phyloP scores from a whole-genome alignment of 2,329 filamentous ascomycete species.

The Xylaria polymorpha region DNA sequence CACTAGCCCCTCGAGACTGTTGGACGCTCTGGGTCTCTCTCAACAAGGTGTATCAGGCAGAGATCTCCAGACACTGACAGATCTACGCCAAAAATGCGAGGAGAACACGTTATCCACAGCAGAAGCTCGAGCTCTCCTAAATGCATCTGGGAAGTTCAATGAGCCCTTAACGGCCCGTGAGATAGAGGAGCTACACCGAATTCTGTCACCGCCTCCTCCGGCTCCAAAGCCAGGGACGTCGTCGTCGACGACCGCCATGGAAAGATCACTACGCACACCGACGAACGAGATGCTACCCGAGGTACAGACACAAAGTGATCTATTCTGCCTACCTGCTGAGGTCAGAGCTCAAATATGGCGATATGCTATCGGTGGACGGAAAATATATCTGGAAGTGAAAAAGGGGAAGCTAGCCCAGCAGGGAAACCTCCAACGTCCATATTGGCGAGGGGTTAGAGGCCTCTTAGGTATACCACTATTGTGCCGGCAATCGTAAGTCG shows the following conservation, averaged over 20 bases:
- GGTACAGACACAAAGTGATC: conserved; percentile 32
- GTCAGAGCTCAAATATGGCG: conserved; percentile 37
- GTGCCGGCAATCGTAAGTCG: conserved; percentile 39
- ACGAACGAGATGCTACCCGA: conserved; percentile 40
- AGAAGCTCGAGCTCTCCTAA: conserved; percentile 36
- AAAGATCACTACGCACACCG: conserved; percentile 33
- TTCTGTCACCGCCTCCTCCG: conserved; percentile 31
- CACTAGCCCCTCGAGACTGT: neutral
- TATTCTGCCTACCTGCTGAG: conserved; percentile 37
- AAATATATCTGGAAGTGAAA: conserved; percentile 35
- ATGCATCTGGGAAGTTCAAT: conserved; percentile 30
- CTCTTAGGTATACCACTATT: conserved; percentile 36
- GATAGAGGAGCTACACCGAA: conserved; percentile 38
- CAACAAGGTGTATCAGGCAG: conserved; percentile 7
- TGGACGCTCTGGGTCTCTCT: conserved; percentile 3
- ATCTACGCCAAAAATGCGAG: conserved; percentile 37
- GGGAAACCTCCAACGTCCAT: conserved; percentile 33
- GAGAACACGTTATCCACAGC: conserved; percentile 33
- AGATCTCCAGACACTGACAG: conserved; percentile 28
- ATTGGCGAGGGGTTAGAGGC: conserved; percentile 35
- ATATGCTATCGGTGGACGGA: conserved; percentile 35
- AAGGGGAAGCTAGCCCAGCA: conserved; percentile 36
- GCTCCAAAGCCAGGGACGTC: conserved; percentile 21
- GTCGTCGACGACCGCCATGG: conserved; percentile 11
- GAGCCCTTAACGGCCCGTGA: conserved; percentile 36